Base-by-base conservation (phyloP, 148 eudicot genomes). In the Rhododendron vialii region DNA sequence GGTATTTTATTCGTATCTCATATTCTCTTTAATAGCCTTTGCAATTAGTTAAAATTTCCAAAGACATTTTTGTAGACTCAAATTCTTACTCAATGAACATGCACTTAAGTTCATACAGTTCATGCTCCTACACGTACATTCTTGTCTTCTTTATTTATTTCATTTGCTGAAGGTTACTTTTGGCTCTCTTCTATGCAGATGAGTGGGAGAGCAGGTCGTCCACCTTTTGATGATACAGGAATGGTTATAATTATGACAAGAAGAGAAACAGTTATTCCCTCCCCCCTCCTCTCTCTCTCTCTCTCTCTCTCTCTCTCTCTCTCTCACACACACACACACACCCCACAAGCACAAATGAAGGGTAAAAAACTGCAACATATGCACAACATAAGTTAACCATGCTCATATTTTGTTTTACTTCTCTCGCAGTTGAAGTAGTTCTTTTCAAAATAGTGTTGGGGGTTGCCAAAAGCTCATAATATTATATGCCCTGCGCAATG, bases 201-300 rank as follows among this genome's bases (percentile, higher is more conserved):
- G 99, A 89, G 94, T 88, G 99, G 99, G 80, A 93, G 99, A 90
- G 99, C 99, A 88, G 99, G 99, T 14, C 99, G 99, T 88, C 99
- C 99, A 75, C 99, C 99, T 80, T 97, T 97, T 87, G 98, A 97
- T 89, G 98, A 95, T 91, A 95, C 99, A 76, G 99, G 99, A 82
- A 81, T 92, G 91, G 99, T 95, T 91, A 91, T 97, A 83, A 95
- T 97, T 81, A 97, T 97, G 99, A 97, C 99, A 86, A 95, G 99
- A 91, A 95, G 89, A 88, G 99, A 94, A 89, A 95, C 99, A 69
- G 99, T 97, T 65, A 87, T 82, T 82, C 15, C 65, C 65, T 82
- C 84, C 78, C 81, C 84, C 76, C 51, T 57, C 7, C 80, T 47
- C 59, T 15, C 79, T 14, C 85, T 35, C 74, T 7, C 75, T 1